Conservation (phyloP, 768 basidiomycete species). For the Russula vinacea region DNA sequence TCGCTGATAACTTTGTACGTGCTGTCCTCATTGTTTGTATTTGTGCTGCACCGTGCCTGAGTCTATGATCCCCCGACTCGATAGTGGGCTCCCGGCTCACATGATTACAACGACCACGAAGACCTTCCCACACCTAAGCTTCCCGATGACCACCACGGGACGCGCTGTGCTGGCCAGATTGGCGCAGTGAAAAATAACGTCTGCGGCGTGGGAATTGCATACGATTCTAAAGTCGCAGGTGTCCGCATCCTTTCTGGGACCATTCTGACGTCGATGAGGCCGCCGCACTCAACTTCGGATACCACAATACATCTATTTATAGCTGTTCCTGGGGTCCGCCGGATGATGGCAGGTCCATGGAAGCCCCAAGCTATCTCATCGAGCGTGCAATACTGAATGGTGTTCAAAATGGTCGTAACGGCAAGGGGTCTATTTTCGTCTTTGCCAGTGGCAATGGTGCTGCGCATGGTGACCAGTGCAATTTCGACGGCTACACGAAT, state of each 20-base stretch:
- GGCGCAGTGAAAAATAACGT: slow-evolving; percentile 89
- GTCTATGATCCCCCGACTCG: neutral
- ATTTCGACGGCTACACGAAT: slow-evolving; percentile 99
- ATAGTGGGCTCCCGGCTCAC: slow-evolving; percentile 82
- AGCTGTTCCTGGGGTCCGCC: slow-evolving; percentile 99
- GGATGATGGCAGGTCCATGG: slow-evolving; percentile 93
- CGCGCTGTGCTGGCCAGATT: slow-evolving; percentile 95
- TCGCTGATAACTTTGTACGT: slow-evolving; percentile 89
- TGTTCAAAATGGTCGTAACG: slow-evolving; percentile 80
- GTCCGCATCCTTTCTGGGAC: slow-evolving; percentile 93
- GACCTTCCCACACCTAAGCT: slow-evolving; percentile 83
- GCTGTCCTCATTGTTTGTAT: neutral
- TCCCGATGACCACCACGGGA: slow-evolving; percentile 93
- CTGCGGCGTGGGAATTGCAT: slow-evolving; percentile 93
- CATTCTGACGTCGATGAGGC: slow-evolving; percentile 97
- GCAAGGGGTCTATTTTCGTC: slow-evolving; percentile 91
- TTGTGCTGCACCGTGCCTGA: neutral
- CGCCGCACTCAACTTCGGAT: slow-evolving; percentile 89
- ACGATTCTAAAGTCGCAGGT: slow-evolving; percentile 87
- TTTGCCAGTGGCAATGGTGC: slow-evolving; percentile 98
- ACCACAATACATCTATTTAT: slow-evolving; percentile 87
- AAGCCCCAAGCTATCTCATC: slow-evolving; percentile 87
- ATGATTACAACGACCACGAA: slow-evolving; percentile 95
- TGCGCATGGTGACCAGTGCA: slow-evolving; percentile 89
- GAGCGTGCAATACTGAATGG: slow-evolving; percentile 93